Evolutionary conservation across 441 rosid species (phyloP).

Genomic region (Theobroma grandiflorum): DNA sequence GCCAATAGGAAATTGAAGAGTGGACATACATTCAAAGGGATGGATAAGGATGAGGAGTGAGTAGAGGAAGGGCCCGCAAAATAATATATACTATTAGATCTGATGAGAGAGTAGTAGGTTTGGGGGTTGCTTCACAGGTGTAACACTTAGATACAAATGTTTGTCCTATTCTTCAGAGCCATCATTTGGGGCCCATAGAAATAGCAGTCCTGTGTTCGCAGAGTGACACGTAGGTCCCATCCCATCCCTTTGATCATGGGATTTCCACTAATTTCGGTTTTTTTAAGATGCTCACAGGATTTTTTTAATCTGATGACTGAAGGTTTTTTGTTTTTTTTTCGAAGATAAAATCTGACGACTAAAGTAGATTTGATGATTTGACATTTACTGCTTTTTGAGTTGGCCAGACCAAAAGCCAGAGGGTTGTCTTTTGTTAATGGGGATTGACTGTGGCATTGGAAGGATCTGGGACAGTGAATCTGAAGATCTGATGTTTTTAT

Average conservation of each 20-base stretch:
- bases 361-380: too few relatives aligned
- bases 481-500: background rate
- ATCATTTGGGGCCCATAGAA: slow-evolving; percentile 27
- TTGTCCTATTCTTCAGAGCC: slow-evolving; percentile 38
- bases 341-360: background rate
- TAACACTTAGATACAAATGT: background rate
- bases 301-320: background rate
- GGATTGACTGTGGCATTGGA: background rate
- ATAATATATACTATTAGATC: slow-evolving; percentile 34
- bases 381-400: too few relatives aligned
- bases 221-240: slow-evolving; percentile 31
- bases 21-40: slow-evolving; percentile 20
- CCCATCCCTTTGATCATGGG: background rate
- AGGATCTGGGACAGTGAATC: background rate
- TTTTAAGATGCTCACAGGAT: background rate
- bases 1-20: slow-evolving; percentile 25
- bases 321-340: background rate
- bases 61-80: slow-evolving; percentile 42
- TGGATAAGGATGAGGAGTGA: slow-evolving; percentile 56
- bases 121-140: slow-evolving; percentile 37
- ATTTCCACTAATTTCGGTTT: background rate
- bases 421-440: background rate
- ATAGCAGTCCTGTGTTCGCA: background rate
- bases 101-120: slow-evolving; percentile 17
- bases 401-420: background rate